These are phyloP conservation scores for Solanum hybrid DNA, from an alignment of 305 asterid genomes.

Conservation along the genomic window DNA sequence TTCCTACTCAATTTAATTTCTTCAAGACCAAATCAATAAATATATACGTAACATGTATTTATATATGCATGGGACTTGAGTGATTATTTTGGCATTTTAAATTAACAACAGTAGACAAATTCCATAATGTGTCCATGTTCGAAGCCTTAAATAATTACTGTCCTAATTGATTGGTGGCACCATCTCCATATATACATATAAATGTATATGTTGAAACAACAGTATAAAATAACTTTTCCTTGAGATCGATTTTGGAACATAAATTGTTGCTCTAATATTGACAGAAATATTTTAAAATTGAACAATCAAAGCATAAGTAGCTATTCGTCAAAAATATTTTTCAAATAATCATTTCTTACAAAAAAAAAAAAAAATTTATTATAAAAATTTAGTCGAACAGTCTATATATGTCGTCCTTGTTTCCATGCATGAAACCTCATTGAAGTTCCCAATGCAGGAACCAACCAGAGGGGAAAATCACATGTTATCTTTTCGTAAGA, in stretches of 20 bases:
- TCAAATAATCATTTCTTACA: too few relatives aligned
- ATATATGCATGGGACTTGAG: neutral
- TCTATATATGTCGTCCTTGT: neutral
- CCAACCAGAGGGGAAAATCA: neutral
- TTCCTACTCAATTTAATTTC: too few relatives aligned
- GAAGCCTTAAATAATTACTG: neutral
- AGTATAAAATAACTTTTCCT: neutral
- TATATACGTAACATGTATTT: too few relatives aligned
- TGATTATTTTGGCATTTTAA: neutral
- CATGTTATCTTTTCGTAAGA: neutral
- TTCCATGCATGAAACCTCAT: neutral
- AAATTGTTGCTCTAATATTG: neutral
- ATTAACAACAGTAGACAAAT: neutral
- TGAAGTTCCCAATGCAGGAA: neutral
- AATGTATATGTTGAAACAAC: too few relatives aligned
- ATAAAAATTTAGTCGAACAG: neutral
- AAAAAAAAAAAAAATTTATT: too few relatives aligned
- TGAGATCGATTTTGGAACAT: neutral
- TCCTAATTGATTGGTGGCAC: too few relatives aligned
- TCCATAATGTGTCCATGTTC: neutral
- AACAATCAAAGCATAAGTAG: neutral
- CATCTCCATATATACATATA: too few relatives aligned
- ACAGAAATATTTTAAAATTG: neutral
- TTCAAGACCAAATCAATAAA: too few relatives aligned
- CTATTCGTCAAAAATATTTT: neutral